These are phyloP conservation scores for Paramecium sexaurelia DNA, from an alignment of 73 alveolate genomes.

Conservation along the genomic window DNA sequence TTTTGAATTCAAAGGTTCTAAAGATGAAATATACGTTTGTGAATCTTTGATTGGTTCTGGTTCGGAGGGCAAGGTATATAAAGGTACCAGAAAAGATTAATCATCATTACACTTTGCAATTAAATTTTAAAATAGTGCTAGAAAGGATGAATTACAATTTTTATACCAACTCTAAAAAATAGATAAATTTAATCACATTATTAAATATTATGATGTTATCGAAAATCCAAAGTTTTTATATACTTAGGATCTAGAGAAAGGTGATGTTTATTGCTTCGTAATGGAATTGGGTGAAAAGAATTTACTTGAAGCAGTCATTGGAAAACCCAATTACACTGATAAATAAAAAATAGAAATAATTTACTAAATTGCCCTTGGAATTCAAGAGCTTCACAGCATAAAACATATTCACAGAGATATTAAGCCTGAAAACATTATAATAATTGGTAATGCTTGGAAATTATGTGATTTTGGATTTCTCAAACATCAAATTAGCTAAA, in stretches of 20 bases:
- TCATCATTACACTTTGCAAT: neutral
- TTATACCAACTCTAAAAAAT: neutral
- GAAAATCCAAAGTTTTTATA: neutral
- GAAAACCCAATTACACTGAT: neutral
- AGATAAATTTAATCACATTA: neutral
- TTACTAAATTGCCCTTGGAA: conserved; percentile 83
- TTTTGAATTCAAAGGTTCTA: neutral
- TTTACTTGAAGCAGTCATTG: neutral
- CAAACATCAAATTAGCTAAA: conserved; percentile 42
- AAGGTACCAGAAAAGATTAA: neutral
- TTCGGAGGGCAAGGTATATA: neutral
- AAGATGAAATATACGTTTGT: neutral
- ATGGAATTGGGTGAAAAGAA: neutral
- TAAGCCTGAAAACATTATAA: conserved; percentile 94
- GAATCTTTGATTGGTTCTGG: neutral
- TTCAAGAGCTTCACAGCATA: conserved; percentile 84
- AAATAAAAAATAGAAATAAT: neutral
- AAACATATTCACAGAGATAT: conserved; percentile 90
- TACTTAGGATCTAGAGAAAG: too few relatives aligned
- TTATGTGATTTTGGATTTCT: conserved; percentile 94
- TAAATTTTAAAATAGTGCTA: neutral
- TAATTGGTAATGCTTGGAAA: conserved; percentile 79
- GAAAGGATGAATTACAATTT: neutral
- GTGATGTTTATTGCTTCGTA: neutral
- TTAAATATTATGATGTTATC: neutral